Evolutionary conservation across 176 grass and related monocot genomes (phyloP), one percentile per base, ranked within the genome.

Genomic region (Carex pumila): DNA sequence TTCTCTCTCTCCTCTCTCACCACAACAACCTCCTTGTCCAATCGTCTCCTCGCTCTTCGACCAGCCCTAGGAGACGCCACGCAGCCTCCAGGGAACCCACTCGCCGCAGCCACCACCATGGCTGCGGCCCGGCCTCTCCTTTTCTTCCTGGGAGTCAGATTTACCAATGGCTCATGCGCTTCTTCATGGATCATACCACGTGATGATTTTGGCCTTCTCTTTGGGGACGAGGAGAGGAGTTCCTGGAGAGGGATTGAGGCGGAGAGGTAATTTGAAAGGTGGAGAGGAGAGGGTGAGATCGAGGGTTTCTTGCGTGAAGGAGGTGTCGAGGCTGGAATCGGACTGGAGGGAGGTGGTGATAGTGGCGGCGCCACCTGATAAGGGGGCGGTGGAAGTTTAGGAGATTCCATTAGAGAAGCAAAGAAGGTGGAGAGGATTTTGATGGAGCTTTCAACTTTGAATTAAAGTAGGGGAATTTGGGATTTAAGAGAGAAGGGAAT

Each of bases 21-120:
- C 41, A 56, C 52, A 60, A 54, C 81, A 45, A 87, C 65, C 14
- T 87, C 89, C 82, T 87, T 98, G 81, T 98, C 96, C 64, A 98
- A 71, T 85, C 92, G 73, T 56, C 96, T 92, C 82, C 92, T 79
- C 2, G 92, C 86, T 49, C 92, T 54, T 57, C 92, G 68, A 39
- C 43, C 77, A 52, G 89, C 91, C 88, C 95, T 86, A 2, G 93
- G 93, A n/a, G 91, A 98, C 34, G 85, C 87, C 19, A 55, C 65
- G 17, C 81, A 83, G 9, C 62, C 81, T 64, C 81, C 73, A 36
- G 72, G 70, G 43, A 78, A 79, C 4, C 84, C 84, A 70, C 15
- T 86, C 37, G 84, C 84, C 1, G 80, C 84, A 12, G 58, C 80
- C 57, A 77, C 86, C 36, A 85, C 81, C 34, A 73, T 63, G 1